Evolutionary conservation across 257 asterid species (phyloP), one percentile per base, ranked within the genome.

Genomic region (Jacaranda copaia): DNA sequence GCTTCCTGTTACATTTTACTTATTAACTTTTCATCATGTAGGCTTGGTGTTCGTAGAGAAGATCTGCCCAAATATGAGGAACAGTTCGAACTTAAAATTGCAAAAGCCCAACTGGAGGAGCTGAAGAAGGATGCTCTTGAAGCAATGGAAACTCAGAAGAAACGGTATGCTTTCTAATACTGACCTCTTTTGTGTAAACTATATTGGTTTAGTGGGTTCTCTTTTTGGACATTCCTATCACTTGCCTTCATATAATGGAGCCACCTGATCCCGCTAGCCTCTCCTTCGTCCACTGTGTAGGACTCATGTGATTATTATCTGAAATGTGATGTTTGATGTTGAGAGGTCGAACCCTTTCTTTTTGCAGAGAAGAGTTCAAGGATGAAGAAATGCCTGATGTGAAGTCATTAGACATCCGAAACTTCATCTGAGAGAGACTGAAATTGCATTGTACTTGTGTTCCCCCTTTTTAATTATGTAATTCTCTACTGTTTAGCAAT

Each of bases 81-180:
- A 76, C 82, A 91, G 76, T 77, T 95, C 84, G 99, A 95, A 79
- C 91, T 87, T 1, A 95, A 93, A 77, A 84, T 95, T 57, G 96
- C 99, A 2, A 93, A 91, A 85, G 98, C 97, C 40, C 98, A 95
- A 63, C 83, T 93, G 56, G 96, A 89, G 79, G 97, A 91, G 80
- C 83, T 95, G 86, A 86, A 92, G 85, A 94, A 94, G 88, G 97
- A 92, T 42, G 91, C 88, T 43, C 3, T 83, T 68, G 98, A 95
- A 78, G 99, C 98, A 75, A 95, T 95, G 99, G 98, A 91, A 39
- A 88, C 98, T 73, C 98, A 95, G 83, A 91, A 88, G 89, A 91
- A 93, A 84, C 65, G 93, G 97, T 93, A 89, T 52, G 20, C 51
- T 55, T 42, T 68, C 75, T 70, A 48, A 61, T 62, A 1, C 12